Evolutionary conservation across 2,329 filamentous ascomycete genomes (phyloP).

Genomic region (Talaromyces sp.): DNA sequence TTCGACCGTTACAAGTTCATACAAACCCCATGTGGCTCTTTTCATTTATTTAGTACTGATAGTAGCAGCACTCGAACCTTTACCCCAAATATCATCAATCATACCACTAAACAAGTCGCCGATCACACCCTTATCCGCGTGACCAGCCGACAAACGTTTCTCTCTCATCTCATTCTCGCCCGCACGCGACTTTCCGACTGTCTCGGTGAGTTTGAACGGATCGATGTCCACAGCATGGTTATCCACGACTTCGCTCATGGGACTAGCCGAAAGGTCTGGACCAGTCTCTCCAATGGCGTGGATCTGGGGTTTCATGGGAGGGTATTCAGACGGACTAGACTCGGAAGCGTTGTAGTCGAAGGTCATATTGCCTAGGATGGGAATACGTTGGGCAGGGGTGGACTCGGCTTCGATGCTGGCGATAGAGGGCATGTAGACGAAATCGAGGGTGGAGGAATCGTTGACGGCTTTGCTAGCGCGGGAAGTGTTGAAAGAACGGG

Average conservation of each 20-base stretch:
- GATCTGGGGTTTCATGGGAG: constrained; percentile 55
- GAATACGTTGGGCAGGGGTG: constrained; percentile 41
- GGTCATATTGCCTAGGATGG: constrained; percentile 46
- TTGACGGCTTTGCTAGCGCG: constrained; percentile 54
- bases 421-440: constrained; percentile 57
- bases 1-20: background rate
- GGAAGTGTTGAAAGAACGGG: constrained; percentile 60
- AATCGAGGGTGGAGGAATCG: constrained; percentile 61
- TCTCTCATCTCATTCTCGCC: constrained; percentile 36
- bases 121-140: constrained; percentile 30
- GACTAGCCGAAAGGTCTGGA: constrained; percentile 47
- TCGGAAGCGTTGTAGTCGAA: constrained; percentile 22
- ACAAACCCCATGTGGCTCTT: background rate
- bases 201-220: constrained; percentile 54
- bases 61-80: constrained; percentile 26
- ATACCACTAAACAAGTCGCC: constrained; percentile 37
- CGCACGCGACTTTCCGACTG: constrained; percentile 40
- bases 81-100: constrained; percentile 36
- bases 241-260: constrained; percentile 58
- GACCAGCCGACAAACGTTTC: constrained; percentile 25
- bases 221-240: constrained; percentile 55
- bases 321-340: constrained; percentile 20
- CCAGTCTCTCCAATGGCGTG: constrained; percentile 47
- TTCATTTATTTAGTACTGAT: background rate
- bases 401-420: constrained; percentile 37